Evolutionary conservation across 1,284 basidiomycete species (phyloP), one percentile per base, ranked within the genome.

Genomic region (Ustilago vetiveriae): DNA sequence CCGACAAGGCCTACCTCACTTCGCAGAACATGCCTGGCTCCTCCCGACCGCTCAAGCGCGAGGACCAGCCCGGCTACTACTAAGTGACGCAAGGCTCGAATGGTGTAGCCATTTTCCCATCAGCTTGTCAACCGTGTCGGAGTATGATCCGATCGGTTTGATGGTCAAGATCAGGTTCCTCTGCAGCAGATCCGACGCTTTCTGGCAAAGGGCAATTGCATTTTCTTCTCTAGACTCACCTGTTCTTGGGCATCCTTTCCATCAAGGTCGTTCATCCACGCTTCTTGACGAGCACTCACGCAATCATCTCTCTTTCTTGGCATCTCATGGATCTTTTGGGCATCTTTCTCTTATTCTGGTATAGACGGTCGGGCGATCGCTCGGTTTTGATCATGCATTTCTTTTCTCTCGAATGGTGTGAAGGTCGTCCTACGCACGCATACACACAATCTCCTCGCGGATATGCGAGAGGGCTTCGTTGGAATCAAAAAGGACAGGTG

Each of bases 401-500:
- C 16, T 14, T 35, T 46, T 50, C 33, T 42, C 47, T 54, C 41
- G 27, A 44, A 41, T 29, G 59, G 48, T 48, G 52, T 63, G 43
- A 39, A 43, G n/a, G 13, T n/a, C 16, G 33, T 29, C 55, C 40
- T 33, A 19, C 19, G 13, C 36, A 37, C 19, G 19, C 19, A 21
- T 45, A 39, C 48, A 46, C 49, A 40, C 23, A 45, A 4, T 47
- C 45, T 71, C 68, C 68, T 71, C 68, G 68, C 68, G 63, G 68
- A 63, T 57, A 71, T 57, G 68, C 63, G 68, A 71, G 68, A 71
- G 68, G 68, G 68, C 68, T 71, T 63, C 68, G 63, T 37, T 29
- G 68, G 68, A 66, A 60, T 37, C 14, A 13, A 60, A n/a, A 57
- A 16, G 50, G 66, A 69, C 66, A 48, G 66, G 59, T 52, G 60